Conservation (phyloP, 345 rosid genomes). For the Citrus reticulata region DNA sequence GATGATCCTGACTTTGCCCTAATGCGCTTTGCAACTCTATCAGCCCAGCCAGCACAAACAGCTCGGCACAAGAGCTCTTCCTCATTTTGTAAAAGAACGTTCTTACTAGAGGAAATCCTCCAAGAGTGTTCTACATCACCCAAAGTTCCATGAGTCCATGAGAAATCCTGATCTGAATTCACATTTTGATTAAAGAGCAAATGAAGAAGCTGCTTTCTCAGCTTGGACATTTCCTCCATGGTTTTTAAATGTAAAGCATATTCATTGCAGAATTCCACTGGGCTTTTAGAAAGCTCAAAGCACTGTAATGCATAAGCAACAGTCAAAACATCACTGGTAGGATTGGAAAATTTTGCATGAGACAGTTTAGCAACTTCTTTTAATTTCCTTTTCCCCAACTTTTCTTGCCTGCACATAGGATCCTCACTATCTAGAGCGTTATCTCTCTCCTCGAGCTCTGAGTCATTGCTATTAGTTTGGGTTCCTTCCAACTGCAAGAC, state of each 20-base stretch:
- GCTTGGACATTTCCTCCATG: constrained; percentile 91
- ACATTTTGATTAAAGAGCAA: constrained; percentile 53
- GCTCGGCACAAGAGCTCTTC: constrained; percentile 76
- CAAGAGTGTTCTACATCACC: constrained; percentile 69
- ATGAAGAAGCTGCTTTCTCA: constrained; percentile 76
- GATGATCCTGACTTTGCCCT: constrained; percentile 27
- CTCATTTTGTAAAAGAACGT: constrained; percentile 51
- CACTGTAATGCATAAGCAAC: constrained; percentile 66
- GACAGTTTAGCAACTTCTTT: constrained; percentile 52
- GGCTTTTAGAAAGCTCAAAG: constrained; percentile 53
- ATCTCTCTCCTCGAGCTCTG: constrained; percentile 24
- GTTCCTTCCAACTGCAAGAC: constrained; percentile 49
- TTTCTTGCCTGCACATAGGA: constrained; percentile 41
- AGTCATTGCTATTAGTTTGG: constrained; percentile 21
- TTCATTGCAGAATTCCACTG: constrained; percentile 48
- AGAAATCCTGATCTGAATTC: constrained; percentile 36
- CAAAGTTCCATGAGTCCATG: constrained; percentile 71
- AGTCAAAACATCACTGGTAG: constrained; percentile 78
- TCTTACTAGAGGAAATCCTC: constrained; percentile 46
- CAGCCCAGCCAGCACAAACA: constrained; percentile 95
- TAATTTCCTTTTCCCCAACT: constrained; percentile 48
- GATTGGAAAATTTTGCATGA: constrained; percentile 64
- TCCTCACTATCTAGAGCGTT: constrained; percentile 16
- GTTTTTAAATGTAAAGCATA: constrained; percentile 66
- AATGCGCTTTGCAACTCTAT: constrained; percentile 71